Conservation (phyloP, 768 basidiomycete genomes). For the Suillus subaureus region DNA sequence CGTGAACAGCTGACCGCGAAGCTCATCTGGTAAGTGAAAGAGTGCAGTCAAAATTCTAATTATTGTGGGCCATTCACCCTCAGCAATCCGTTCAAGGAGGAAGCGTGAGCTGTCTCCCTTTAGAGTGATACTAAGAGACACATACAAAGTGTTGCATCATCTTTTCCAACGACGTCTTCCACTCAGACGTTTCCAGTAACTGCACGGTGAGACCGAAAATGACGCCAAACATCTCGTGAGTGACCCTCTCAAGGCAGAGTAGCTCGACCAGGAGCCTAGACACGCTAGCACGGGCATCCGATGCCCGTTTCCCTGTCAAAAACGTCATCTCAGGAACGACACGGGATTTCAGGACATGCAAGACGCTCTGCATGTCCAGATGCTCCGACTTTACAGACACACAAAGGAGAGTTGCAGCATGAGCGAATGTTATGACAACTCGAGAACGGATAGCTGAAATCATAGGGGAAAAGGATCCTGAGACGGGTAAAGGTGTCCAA, state of each 20-base stretch:
- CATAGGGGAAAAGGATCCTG: constrained; percentile 35
- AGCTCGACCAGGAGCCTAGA: constrained; percentile 47
- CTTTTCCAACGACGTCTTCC: constrained; percentile 46
- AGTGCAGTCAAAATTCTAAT: constrained; percentile 44
- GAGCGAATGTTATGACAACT: constrained; percentile 45
- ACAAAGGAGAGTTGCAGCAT: constrained; percentile 16
- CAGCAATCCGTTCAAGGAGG: constrained; percentile 34
- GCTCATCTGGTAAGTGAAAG: constrained; percentile 50
- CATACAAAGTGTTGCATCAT: constrained; percentile 46
- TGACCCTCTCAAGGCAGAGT: constrained; percentile 31
- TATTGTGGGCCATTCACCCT: constrained; percentile 45
- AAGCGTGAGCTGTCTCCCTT: not conserved
- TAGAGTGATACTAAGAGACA: not conserved
- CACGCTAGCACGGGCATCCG: constrained; percentile 42
- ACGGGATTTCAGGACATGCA: constrained; percentile 43
- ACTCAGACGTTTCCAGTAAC: constrained; percentile 41
- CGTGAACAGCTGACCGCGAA: constrained; percentile 42
- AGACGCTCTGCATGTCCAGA: constrained; percentile 34
- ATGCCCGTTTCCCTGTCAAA: constrained; percentile 33
- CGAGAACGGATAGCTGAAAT: constrained; percentile 49
- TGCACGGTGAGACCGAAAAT: constrained; percentile 38
- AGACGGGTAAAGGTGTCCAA: constrained; percentile 6
- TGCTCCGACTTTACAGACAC: not conserved
- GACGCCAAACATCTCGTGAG: constrained; percentile 34
- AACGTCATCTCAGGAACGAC: constrained; percentile 51